Evolutionary conservation across 1,284 basidiomycete species (phyloP), one percentile per base, ranked within the genome.

Genomic region (Cutaneotrichosporon spelunceum): DNA sequence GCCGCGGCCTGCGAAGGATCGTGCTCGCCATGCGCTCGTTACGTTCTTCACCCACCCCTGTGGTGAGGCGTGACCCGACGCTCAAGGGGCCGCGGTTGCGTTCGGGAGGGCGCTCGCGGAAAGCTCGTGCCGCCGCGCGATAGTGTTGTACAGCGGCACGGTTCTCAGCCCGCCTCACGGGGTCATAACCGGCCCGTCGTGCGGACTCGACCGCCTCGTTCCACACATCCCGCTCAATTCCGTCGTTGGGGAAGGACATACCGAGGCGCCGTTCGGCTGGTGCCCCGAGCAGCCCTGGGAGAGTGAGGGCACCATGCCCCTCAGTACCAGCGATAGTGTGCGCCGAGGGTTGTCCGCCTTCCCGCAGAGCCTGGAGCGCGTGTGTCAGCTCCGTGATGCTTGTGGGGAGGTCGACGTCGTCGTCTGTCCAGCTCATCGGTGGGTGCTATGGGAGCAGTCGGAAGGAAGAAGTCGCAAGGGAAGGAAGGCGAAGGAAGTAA

Each of bases 1-100:
- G 36, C 34, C 47, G 34, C 10, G 57, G 63, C 2, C 64, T 55
- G 26, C 61, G 64, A 2, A 65, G 36, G 13, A 62, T 36, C 2
- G 58, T 57, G 3, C 61, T 60, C 5, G 64, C 61, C 59, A 62
- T 65, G 23, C 60, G 47, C 24, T 62, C 49, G 55, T 62, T 62
- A n/a, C 56, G 56, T 16, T 53, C 53, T 19, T 53, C 44, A 30
- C 44, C 36, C 39, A 26, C n/a, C 26, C 48, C 26, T 14, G 26
- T 30, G 19, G 9, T 27, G 13, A 19, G 24, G 48, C n/a, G 39
- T 5, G 39, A 19, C 5, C 39, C 39, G 39, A 42, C 19, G 39
- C 39, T n/a, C 39, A 42, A n/a, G 16, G 39, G 39, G 1, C 39
- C 39, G 39, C 39, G 39, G 10, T 26, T 42, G 19, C 24, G 36